phyloP scores from a whole-genome alignment of 805 yeast species.

The Candida silvatica region DNA sequence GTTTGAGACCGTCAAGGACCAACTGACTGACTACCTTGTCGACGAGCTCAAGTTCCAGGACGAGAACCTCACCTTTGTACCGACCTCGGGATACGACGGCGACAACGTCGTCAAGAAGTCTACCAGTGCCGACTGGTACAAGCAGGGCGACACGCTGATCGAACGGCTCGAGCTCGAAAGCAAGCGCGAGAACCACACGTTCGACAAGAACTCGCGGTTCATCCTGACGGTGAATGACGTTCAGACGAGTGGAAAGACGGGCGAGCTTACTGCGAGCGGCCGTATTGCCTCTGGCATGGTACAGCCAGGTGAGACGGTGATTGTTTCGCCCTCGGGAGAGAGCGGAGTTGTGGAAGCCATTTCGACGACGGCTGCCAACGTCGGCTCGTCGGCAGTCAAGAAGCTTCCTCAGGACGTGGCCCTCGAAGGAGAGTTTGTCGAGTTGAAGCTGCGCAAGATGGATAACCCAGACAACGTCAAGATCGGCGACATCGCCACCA shows the following conservation, averaged over 20 bases:
- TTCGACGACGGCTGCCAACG: conserved; percentile 17
- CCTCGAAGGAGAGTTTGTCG: conserved; percentile 47
- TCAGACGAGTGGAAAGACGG: conserved; percentile 34
- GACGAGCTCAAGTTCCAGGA: conserved; percentile 42
- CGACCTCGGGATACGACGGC: conserved; percentile 65
- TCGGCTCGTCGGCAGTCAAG: conserved; percentile 14
- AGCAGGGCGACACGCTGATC: conserved; percentile 38
- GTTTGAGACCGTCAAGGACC: conserved; percentile 40
- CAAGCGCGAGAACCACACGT: conserved; percentile 7
- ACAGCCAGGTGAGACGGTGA: conserved; percentile 61
- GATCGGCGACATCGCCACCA: conserved; percentile 59
- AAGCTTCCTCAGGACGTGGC: conserved; percentile 27
- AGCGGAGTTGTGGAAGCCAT: conserved; percentile 32
- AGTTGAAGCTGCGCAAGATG: conserved; percentile 30
- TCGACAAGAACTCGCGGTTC: conserved; percentile 31
- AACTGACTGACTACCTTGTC: conserved; percentile 41
- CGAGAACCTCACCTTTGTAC: conserved; percentile 41
- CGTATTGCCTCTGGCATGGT: conserved; percentile 59
- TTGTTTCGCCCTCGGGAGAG: conserved; percentile 44
- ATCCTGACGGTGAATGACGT: conserved; percentile 59
- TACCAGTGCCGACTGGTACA: conserved; percentile 19
- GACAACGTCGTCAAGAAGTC: conserved; percentile 48
- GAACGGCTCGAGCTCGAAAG: conserved; percentile 31
- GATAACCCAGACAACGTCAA: conserved; percentile 35
- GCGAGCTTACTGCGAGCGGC: conserved; percentile 51